Percentiles rank a stretch among this genome's conserved stretches.
These are phyloP conservation scores for Cyclotella atomus DNA, from an alignment of 108 stramenopile species.

Conservation along the genomic window DNA sequence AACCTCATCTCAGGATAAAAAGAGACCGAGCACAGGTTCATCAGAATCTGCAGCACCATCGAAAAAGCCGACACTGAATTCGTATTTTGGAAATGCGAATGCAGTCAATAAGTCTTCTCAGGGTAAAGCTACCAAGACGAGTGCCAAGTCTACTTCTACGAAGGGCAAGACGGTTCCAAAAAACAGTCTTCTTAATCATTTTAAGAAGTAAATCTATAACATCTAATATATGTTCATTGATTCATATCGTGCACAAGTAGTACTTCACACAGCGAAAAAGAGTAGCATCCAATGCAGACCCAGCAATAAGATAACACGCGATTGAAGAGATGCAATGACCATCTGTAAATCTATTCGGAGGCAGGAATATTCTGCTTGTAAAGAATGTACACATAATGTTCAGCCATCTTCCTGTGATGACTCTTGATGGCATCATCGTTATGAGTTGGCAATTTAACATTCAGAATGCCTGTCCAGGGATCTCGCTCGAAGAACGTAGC, in stretches of 20 bases:
- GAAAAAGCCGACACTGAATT: conserved; percentile 10
- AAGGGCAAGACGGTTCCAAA: conserved; percentile 14
- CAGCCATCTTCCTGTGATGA: conserved; percentile 36
- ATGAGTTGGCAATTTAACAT: conserved; percentile 37
- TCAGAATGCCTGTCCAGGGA: conserved; percentile 44
- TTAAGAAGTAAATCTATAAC: conserved; percentile 16
- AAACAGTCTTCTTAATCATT: conserved; percentile 35
- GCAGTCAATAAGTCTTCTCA: not conserved
- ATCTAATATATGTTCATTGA: not conserved
- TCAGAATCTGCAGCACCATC: conserved; percentile 1
- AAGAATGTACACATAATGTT: conserved; percentile 45
- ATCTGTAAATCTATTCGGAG: too few relatives aligned
- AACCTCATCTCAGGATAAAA: conserved; percentile 1
- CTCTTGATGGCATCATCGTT: conserved; percentile 28
- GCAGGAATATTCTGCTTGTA: conserved; percentile 32
- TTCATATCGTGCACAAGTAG: not conserved
- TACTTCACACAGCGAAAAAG: too few relatives aligned
- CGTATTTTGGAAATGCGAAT: conserved; percentile 2
- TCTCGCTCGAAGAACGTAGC: conserved; percentile 77
- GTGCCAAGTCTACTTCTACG: not conserved
- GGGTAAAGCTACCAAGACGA: not conserved
- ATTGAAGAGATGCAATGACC: too few relatives aligned
- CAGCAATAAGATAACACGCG: too few relatives aligned
- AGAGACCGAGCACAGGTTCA: conserved; percentile 4
- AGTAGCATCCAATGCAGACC: too few relatives aligned